These are phyloP conservation scores for Skeletonema potamos DNA, from an alignment of 108 stramenopile species.

Conservation along the genomic window DNA sequence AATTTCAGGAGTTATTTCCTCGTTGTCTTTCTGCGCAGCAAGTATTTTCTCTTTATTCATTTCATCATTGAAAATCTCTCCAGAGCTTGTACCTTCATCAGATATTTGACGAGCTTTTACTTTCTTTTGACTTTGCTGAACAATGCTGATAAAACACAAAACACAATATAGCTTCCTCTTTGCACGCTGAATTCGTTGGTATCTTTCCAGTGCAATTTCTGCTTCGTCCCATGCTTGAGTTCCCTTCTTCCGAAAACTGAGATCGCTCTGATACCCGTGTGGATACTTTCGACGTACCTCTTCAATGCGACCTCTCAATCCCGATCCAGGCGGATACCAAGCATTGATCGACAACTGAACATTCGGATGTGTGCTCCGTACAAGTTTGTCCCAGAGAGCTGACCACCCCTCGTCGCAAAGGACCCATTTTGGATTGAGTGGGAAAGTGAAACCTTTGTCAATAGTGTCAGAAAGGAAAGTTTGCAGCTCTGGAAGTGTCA, in stretches of 20 bases:
- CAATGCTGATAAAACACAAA: slow-evolving; percentile 22
- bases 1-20: neutral
- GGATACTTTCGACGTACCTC: slow-evolving; percentile 35
- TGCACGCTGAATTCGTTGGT: slow-evolving; percentile 42
- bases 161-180: slow-evolving; percentile 38
- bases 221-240: slow-evolving; percentile 38
- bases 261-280: slow-evolving; percentile 24
- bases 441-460: slow-evolving; percentile 67
- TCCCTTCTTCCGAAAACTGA: slow-evolving; percentile 10
- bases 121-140: slow-evolving; percentile 31
- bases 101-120: slow-evolving; percentile 12
- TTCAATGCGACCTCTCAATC: slow-evolving; percentile 40
- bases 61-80: neutral
- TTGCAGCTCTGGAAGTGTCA: slow-evolving; percentile 60
- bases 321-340: slow-evolving; percentile 46
- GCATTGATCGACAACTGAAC: slow-evolving; percentile 44
- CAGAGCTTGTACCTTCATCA: neutral
- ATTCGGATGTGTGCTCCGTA: slow-evolving; percentile 31
- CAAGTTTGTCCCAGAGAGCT: slow-evolving; percentile 44
- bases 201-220: slow-evolving; percentile 36
- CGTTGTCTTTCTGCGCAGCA: neutral
- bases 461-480: slow-evolving; percentile 51
- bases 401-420: slow-evolving; percentile 49
- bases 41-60: neutral
- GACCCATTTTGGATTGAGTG: slow-evolving; percentile 61